Evolutionary conservation across 23 red algal species (phyloP), one percentile per base, ranked within the genome.

Genomic region (Agarophyton chilense): DNA sequence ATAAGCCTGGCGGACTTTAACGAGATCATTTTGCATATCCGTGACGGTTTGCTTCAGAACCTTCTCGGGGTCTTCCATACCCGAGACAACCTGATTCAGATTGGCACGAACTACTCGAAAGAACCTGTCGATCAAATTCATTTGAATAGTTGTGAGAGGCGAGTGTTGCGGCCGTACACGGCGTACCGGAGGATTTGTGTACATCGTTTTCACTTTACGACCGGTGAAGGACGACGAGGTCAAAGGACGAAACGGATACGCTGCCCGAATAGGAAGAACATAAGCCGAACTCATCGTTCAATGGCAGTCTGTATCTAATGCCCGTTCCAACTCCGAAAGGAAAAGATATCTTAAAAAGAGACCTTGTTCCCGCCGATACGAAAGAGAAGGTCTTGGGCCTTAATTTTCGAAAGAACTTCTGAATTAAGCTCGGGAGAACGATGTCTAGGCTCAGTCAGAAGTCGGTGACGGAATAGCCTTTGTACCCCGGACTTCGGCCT

Each of bases 51-150:
- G 97, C 2, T 90, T 94, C 61, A 99, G 66, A 22, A 99, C 78
- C 56, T 99, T 99, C 79, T 99, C 97, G 1, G 97, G 97, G 45
- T 99, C 93, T 88, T 99, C 97, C 93, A 99, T 94, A 13, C 93
- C 77, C 25, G 93, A 95, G 17, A 99, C 91, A 14, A 88, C 72
- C 55, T 90, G 77, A 78, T 99, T 99, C 45, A 94, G 72, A 52
- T 93, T 95, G 12, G 97, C 97, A 10, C 96, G 93, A 44, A 99
- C 51, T 52, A 99, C 92, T 21, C 97, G 93, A 57, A 95, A 91
- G 77, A 99, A 94, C 52, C 97, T 85, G 68, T 94, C 71, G 62
- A 99, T 77, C 16, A 99, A 54, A 62, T 99, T 99, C 97, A 99
- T 99, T 53, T 92, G 83, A 29, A 88, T 87, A 34, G 70, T 10